phyloP scores from a whole-genome alignment of 495 filamentous ascomycete species.

The Saxophila tyrrhenica region DNA sequence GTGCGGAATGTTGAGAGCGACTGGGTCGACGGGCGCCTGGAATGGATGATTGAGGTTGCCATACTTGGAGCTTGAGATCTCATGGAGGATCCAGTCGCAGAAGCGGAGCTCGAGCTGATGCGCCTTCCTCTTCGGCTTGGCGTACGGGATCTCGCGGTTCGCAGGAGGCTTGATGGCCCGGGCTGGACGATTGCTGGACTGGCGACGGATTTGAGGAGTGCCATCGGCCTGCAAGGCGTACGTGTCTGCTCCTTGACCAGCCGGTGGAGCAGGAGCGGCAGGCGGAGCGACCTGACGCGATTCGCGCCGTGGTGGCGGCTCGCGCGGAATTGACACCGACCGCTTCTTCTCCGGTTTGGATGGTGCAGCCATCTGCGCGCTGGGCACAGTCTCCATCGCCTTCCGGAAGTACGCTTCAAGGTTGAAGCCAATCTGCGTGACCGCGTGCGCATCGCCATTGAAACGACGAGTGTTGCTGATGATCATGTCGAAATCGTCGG shows the following conservation, averaged over 20 bases:
- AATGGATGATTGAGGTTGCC: slow-evolving; percentile 55
- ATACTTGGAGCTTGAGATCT: slow-evolving; percentile 67
- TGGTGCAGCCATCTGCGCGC: slow-evolving; percentile 42
- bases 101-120: slow-evolving; percentile 78
- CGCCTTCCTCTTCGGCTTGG: slow-evolving; percentile 89
- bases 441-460: slow-evolving; percentile 66
- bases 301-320: slow-evolving; percentile 36
- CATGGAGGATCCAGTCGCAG: slow-evolving; percentile 68
- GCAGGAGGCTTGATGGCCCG: slow-evolving; percentile 88
- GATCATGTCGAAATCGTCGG: slow-evolving; percentile 62
- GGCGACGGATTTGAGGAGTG: slow-evolving; percentile 83
- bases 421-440: slow-evolving; percentile 50
- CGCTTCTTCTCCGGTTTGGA: slow-evolving; percentile 45
- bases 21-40: slow-evolving; percentile 75
- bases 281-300: slow-evolving; percentile 30
- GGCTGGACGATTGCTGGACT: slow-evolving; percentile 76
- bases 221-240: slow-evolving; percentile 79
- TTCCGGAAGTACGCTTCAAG: slow-evolving; percentile 52
- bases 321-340: slow-evolving; percentile 32
- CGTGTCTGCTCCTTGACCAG: slow-evolving; percentile 23
- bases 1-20: slow-evolving; percentile 83
- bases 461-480: slow-evolving; percentile 64
- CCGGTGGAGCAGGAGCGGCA: slow-evolving; percentile 6
- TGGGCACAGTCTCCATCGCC: slow-evolving; percentile 41
- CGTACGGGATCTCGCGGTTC: slow-evolving; percentile 72